These are phyloP conservation scores for Pythium graminicola DNA, from an alignment of 352 stramenopile genomes.

Conservation along the genomic window DNA sequence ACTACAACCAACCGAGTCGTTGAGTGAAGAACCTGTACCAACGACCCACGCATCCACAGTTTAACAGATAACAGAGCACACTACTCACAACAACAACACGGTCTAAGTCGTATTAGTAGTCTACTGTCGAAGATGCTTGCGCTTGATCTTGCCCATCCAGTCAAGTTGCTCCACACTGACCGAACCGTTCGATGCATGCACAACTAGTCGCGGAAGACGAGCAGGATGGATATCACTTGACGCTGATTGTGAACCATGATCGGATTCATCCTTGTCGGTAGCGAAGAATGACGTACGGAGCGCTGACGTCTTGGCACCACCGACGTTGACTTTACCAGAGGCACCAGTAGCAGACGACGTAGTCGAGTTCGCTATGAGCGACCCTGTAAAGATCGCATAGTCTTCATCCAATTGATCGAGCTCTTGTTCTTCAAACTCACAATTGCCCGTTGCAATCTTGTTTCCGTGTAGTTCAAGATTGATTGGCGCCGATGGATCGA, in stretches of 20 bases:
- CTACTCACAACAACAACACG: too few relatives aligned
- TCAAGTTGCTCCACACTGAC: slow-evolving; percentile 45
- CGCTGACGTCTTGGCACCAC: slow-evolving; percentile 53
- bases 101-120: too few relatives aligned
- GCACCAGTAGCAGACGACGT: slow-evolving; percentile 6
- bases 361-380: slow-evolving; percentile 26
- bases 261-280: slow-evolving; percentile 17
- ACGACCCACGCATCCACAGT: too few relatives aligned
- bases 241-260: not conserved
- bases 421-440: slow-evolving; percentile 39
- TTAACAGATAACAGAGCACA: too few relatives aligned
- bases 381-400: slow-evolving; percentile 62
- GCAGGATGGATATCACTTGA: slow-evolving; percentile 11
- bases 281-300: slow-evolving; percentile 82
- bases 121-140: slow-evolving; percentile 40
- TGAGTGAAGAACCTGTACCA: not conserved
- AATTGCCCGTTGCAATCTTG: slow-evolving; percentile 37
- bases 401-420: slow-evolving; percentile 71
- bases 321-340: slow-evolving; percentile 75
- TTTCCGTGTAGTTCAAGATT: slow-evolving; percentile 61
- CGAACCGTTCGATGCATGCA: slow-evolving; percentile 19
- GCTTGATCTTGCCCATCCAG: slow-evolving; percentile 80
- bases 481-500: slow-evolving; percentile 49
- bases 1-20: too few relatives aligned
- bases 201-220: slow-evolving; percentile 13